Conservation (phyloP, 148 eudicot species). For the Vaccinium corymbosum region DNA sequence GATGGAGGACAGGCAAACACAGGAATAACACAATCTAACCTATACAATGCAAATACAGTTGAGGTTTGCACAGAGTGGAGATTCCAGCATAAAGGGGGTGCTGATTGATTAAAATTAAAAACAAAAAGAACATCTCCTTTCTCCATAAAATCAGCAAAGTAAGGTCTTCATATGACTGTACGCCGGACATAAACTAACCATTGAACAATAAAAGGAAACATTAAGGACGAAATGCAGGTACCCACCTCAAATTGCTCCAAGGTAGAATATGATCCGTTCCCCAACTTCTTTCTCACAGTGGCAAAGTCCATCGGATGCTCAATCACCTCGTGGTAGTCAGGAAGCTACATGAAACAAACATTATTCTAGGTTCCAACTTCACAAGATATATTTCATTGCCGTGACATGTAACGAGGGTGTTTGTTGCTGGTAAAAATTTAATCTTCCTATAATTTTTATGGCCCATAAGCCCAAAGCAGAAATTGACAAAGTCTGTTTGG, state of each 20-base stretch:
- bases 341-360: constrained; percentile 68
- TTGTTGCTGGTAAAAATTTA: not conserved
- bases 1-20: not conserved
- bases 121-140: not conserved
- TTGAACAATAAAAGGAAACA: constrained; percentile 2
- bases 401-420: not conserved
- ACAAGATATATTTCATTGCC: constrained; percentile 9
- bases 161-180: not conserved
- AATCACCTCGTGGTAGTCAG: constrained; percentile 85
- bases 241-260: constrained; percentile 87
- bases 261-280: constrained; percentile 58
- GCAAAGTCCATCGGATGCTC: constrained; percentile 93
- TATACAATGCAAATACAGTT: not conserved
- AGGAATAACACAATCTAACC: not conserved
- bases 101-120: not conserved
- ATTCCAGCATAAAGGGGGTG: not conserved
- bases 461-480: not conserved
- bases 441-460: not conserved
- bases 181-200: not conserved
- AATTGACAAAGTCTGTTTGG: not conserved
- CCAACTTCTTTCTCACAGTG: constrained; percentile 81
- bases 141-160: not conserved
- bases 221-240: not conserved
- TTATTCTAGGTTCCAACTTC: constrained; percentile 9
- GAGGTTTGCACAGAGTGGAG: not conserved